Conservation (phyloP, 163 green algal species). For the Scenedesmus sp. region DNA sequence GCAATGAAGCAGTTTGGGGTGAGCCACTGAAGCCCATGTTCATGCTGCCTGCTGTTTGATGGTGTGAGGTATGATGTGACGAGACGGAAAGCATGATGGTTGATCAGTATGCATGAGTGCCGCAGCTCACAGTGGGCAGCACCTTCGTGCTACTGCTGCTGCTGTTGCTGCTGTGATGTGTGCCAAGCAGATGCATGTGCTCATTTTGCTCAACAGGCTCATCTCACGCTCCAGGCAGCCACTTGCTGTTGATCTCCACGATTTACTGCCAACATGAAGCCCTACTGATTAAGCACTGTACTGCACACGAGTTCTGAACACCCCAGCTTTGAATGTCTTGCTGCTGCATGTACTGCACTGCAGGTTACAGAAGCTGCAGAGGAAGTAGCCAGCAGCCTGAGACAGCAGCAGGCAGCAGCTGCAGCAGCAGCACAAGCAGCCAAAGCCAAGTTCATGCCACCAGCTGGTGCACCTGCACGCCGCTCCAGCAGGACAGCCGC, state of each 20-base stretch:
- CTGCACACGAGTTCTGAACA: background rate
- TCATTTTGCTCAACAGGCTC: too few species aligned
- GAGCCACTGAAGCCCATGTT: background rate
- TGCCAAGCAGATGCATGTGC: background rate
- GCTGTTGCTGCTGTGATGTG: background rate
- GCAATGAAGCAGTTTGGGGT: constrained; percentile 12
- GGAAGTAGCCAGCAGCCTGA: background rate
- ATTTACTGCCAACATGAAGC: background rate
- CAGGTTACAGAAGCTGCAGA: background rate
- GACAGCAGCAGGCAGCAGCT: background rate
- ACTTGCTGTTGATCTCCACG: background rate
- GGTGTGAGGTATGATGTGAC: background rate
- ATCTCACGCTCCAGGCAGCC: background rate
- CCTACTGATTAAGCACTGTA: background rate
- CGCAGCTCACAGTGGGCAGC: background rate
- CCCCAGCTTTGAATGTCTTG: background rate
- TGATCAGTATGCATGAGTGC: background rate
- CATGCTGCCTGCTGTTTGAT: background rate
- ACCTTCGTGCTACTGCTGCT: background rate
- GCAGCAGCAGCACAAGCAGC: background rate
- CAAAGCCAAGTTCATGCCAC: background rate
- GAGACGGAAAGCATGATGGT: background rate
- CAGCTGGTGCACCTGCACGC: background rate
- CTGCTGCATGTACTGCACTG: background rate
- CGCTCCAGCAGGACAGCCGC: background rate